These are phyloP conservation scores for Erodium trifolium DNA, from an alignment of 441 rosid genomes.

Conservation along the genomic window DNA sequence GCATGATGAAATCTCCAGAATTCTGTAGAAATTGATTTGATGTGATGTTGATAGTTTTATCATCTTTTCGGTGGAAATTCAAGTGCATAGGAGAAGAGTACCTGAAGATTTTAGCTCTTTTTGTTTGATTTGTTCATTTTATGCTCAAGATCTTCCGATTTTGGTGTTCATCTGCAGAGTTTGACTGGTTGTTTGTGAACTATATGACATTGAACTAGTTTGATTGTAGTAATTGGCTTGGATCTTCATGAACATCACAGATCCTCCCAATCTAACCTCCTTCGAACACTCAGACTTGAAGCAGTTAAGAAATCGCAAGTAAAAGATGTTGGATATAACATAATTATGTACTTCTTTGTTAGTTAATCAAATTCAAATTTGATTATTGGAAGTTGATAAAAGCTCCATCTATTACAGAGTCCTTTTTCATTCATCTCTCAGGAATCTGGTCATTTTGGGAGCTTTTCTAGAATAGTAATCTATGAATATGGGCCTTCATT, in stretches of 20 bases:
- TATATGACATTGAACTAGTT: not conserved
- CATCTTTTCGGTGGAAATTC: not conserved
- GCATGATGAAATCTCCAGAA: not conserved
- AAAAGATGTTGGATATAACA: not conserved
- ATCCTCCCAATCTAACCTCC: not conserved
- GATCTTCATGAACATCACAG: not conserved
- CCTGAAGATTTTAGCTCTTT: not conserved
- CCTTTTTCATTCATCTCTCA: too few relatives aligned
- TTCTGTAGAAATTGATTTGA: not conserved
- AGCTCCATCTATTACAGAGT: not conserved
- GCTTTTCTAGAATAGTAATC: not conserved
- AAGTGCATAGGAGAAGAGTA: not conserved
- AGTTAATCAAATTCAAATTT: too few relatives aligned
- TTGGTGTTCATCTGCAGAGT: not conserved
- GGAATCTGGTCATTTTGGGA: too few relatives aligned
- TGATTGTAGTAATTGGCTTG: not conserved
- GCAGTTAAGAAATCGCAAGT: not conserved
- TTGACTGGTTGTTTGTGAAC: not conserved
- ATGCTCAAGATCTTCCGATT: not conserved
- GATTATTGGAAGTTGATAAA: not conserved
- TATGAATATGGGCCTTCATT: not conserved
- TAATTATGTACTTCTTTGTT: not conserved
- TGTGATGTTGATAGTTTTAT: not conserved
- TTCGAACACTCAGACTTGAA: not conserved
- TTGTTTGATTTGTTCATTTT: not conserved